Conservation (phyloP, 805 yeast genomes). For the Cyberlindnera maritima region DNA sequence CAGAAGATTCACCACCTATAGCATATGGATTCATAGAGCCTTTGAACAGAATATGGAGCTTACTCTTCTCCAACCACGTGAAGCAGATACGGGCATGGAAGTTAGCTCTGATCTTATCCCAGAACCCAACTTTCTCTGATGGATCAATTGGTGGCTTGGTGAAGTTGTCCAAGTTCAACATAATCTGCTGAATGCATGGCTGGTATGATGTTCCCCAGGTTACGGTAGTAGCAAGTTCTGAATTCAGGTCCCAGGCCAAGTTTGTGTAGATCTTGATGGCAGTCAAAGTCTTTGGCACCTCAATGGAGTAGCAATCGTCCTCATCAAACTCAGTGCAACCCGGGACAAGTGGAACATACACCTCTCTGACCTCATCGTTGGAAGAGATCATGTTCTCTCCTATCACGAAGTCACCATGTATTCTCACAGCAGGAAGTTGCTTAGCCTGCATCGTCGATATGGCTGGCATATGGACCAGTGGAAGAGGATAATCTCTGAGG, state of each 20-base stretch:
- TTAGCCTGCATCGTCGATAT: conserved; percentile 31
- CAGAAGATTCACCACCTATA: conserved; percentile 64
- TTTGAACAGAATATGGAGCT: conserved; percentile 59
- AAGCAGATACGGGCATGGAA: conserved; percentile 70
- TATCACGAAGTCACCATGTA: conserved; percentile 65
- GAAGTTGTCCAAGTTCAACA: conserved; percentile 75
- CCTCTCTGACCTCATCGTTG: conserved; percentile 52
- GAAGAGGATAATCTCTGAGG: conserved; percentile 83
- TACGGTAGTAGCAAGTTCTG: conserved; percentile 59
- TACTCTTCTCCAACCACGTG: conserved; percentile 46
- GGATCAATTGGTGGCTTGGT: conserved; percentile 90
- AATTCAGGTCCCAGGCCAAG: conserved; percentile 50
- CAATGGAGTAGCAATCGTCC: conserved; percentile 49
- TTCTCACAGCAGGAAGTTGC: conserved; percentile 29
- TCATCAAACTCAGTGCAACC: conserved; percentile 36
- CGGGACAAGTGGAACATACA: conserved; percentile 62
- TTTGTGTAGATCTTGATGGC: conserved; percentile 71
- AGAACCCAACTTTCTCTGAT: conserved; percentile 79
- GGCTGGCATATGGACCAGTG: conserved; percentile 70
- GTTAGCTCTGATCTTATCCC: conserved; percentile 83
- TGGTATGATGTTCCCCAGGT: conserved; percentile 86
- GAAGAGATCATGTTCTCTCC: conserved; percentile 59
- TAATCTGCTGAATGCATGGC: conserved; percentile 78
- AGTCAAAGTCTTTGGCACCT: conserved; percentile 73
- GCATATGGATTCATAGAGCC: conserved; percentile 81